Base-by-base conservation (phyloP, 2,329 filamentous ascomycete genomes). In the Ascochyta pisi region DNA sequence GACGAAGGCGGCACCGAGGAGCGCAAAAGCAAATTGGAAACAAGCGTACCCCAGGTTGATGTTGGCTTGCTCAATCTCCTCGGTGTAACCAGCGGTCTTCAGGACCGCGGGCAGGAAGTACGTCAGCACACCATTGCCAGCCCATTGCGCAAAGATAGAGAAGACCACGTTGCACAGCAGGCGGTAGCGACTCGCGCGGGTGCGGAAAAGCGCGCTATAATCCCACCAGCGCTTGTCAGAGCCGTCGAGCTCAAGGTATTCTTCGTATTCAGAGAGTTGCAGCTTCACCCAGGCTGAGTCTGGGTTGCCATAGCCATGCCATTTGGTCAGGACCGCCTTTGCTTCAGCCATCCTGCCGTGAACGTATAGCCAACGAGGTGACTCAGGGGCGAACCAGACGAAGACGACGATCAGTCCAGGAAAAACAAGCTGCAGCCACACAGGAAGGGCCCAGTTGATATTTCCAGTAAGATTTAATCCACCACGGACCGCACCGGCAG, bases 381-480 rank as follows among this genome's bases (percentile, higher is more conserved):
- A 84, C 61, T 88, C 85, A 0, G 85, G 84, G 2, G 86, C 76
- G 58, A 86, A 79, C 62, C 80, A 81, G n/a, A 82, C 75, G 2
- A 80, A 64, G 38, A 71, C 49, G 63, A 82, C 77, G 29, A 84
- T 78, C 6, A 84, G 59, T 4, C 54, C 51, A 5, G 70, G 68
- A 16, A 72, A 51, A 43, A 67, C 58, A 45, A 69, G 69, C 53
- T 73, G 62, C 39, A 74, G 82, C 59, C 48, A 74, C 26, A 29
- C 62, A 67, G 54, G 74, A 66, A 10, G 69, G 77, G 82, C 76
- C 87, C 87, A 89, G 29, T 51, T 60, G 13, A 54, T 44, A 22
- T 66, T 67, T 6, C 64, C 65, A 0, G 23, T 34, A 22, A 67
- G 61, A 27, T 57, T 51, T 33, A 61, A 46, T 15, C 61, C 49